Evolutionary conservation across 106 monocot species (phyloP).

Genomic region (Dioscorea zingiberensis): DNA sequence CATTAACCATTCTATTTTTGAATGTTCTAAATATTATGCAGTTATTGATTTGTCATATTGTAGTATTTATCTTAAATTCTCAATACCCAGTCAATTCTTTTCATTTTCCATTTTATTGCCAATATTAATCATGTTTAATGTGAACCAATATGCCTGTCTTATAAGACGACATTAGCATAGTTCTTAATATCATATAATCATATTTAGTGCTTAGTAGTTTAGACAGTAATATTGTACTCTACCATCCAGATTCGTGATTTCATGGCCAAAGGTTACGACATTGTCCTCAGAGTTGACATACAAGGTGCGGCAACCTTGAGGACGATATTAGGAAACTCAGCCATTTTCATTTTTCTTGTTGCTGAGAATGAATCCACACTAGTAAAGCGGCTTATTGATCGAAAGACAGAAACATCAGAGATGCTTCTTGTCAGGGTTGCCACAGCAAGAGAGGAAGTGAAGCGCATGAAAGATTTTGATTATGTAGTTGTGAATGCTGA

Average conservation of each 20-base stretch:
- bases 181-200: no score
- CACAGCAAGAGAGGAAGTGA: slow-evolving; percentile 82
- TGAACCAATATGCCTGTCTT: no score
- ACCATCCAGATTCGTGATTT: slow-evolving; percentile 68
- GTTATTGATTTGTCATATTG: no score
- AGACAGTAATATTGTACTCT: not conserved
- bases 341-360: slow-evolving; percentile 83
- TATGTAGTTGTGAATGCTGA: slow-evolving; percentile 89
- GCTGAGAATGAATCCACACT: slow-evolving; percentile 89
- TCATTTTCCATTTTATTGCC: no score
- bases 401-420: slow-evolving; percentile 86
- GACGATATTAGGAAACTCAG: slow-evolving; percentile 74
- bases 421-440: slow-evolving; percentile 95
- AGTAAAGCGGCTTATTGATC: slow-evolving; percentile 66
- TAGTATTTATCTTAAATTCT: no score
- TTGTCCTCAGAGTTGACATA: slow-evolving; percentile 90
- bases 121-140: no score
- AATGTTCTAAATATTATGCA: no score
- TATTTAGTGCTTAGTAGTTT: not conserved
- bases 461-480: slow-evolving; percentile 68
- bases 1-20: no score
- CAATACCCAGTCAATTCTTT: no score
- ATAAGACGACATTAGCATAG: no score
- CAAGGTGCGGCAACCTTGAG: slow-evolving; percentile 93
- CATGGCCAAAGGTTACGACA: slow-evolving; percentile 92